These are phyloP conservation scores for Penicillium griseofulvum DNA, from an alignment of 2,329 filamentous ascomycete species.

Conservation along the genomic window DNA sequence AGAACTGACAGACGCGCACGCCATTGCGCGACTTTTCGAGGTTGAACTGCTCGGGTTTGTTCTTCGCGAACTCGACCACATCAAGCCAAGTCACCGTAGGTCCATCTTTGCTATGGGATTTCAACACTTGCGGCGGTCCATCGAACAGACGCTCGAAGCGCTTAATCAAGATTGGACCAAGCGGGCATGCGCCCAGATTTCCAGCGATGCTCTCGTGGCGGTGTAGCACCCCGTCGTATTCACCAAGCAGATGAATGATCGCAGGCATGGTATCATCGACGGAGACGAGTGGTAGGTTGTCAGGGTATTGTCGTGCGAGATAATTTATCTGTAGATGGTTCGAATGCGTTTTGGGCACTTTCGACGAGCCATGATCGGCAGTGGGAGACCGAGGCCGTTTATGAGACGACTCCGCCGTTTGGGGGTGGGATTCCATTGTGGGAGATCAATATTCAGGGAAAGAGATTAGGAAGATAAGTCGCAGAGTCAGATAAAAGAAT, in stretches of 20 bases:
- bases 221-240: conserved; percentile 82
- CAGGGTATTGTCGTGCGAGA: conserved; percentile 60
- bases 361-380: conserved; percentile 45
- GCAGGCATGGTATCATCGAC: conserved; percentile 70
- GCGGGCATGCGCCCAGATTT: conserved; percentile 77
- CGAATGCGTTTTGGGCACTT: conserved; percentile 53
- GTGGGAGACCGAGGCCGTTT: conserved; percentile 49
- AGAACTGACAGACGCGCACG: conserved; percentile 73
- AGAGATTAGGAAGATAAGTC: not conserved
- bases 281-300: conserved; percentile 61
- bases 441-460: not conserved
- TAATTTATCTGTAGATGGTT: conserved; percentile 68
- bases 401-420: conserved; percentile 38
- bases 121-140: conserved; percentile 67
- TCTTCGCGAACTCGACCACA: conserved; percentile 78
- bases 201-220: conserved; percentile 83
- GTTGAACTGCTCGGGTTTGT: conserved; percentile 74
- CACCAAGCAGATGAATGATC: conserved; percentile 68
- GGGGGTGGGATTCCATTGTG: conserved; percentile 35
- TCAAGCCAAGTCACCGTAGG: conserved; percentile 76
- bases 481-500: conserved; percentile 2
- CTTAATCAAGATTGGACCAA: conserved; percentile 78
- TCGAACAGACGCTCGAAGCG: conserved; percentile 85
- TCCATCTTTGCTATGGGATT: conserved; percentile 59
- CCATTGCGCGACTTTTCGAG: conserved; percentile 68